phyloP scores from a whole-genome alignment of 345 rosid genomes.

The Sisymbrium irio region DNA sequence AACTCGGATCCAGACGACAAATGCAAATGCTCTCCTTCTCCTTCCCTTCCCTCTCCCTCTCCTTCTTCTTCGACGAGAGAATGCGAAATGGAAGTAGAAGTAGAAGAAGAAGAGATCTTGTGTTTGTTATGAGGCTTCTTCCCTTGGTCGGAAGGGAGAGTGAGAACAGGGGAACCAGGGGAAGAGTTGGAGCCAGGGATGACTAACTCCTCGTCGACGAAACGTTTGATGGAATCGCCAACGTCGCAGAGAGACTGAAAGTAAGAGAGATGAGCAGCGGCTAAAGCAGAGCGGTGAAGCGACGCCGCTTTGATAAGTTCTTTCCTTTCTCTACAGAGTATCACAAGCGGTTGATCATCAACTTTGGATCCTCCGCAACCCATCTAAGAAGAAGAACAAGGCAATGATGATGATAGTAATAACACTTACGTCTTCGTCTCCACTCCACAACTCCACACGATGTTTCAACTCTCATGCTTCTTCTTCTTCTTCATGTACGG shows the following conservation, averaged over 20 bases:
- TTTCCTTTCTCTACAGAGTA: slow-evolving; percentile 74
- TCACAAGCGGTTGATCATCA: slow-evolving; percentile 69
- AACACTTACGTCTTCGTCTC: not conserved
- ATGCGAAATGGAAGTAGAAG: slow-evolving; percentile 70
- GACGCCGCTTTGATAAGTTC: slow-evolving; percentile 67
- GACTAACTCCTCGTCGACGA: slow-evolving; percentile 81
- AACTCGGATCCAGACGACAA: slow-evolving; percentile 63
- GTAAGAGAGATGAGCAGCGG: slow-evolving; percentile 82
- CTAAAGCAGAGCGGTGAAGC: slow-evolving; percentile 69
- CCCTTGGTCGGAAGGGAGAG: slow-evolving; percentile 70
- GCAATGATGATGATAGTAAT: not conserved
- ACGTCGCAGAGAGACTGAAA: slow-evolving; percentile 66
- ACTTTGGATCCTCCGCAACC: slow-evolving; percentile 94
- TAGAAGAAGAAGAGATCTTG: slow-evolving; percentile 46
- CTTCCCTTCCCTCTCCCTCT: slow-evolving; percentile 35
- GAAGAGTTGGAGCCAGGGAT: slow-evolving; percentile 36
- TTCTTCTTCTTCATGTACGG: not conserved
- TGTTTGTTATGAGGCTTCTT: slow-evolving; percentile 42
- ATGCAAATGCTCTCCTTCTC: slow-evolving; percentile 59
- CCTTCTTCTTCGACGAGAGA: slow-evolving; percentile 33
- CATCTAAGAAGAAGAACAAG: slow-evolving; percentile 37
- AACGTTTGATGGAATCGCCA: slow-evolving; percentile 74
- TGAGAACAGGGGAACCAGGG: slow-evolving; percentile 64
- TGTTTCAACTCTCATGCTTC: slow-evolving; percentile 29
- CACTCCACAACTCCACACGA: not conserved